phyloP scores from a whole-genome alignment of 176 grass and related monocot genomes.

The Stipa capillata region DNA sequence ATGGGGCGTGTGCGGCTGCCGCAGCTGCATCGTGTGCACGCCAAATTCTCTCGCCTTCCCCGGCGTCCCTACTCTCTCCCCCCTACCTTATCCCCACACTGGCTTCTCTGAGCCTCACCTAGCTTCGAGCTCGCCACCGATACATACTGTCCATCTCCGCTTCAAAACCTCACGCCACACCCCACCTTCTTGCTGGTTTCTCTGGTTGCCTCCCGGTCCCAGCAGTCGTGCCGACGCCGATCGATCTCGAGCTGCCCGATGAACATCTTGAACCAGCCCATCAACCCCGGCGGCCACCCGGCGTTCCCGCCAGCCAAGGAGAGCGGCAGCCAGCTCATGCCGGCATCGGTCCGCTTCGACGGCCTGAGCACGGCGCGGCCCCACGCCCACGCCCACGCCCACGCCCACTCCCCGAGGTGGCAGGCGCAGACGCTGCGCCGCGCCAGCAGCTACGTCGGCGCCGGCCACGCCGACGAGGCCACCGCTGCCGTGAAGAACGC shows the following conservation, averaged over 20 bases:
- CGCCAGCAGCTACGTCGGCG: constrained; percentile 30
- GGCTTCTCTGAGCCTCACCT: too few species aligned
- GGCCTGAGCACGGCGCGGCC: constrained; percentile 13
- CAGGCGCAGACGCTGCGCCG: constrained; percentile 38
- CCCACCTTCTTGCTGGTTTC: neutral
- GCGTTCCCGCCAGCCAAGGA: constrained; percentile 29
- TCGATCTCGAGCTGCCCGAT: constrained; percentile 30
- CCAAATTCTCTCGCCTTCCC: neutral
- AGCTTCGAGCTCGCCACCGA: neutral
- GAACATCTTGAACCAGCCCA: constrained; percentile 73
- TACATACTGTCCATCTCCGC: neutral
- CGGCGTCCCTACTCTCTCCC: too few species aligned
- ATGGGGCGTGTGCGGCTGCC: constrained; percentile 64
- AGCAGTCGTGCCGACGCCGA: neutral
- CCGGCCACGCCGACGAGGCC: constrained; percentile 8
- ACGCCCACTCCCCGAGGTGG: neutral
- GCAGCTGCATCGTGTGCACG: constrained; percentile 32
- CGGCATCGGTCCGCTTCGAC: constrained; percentile 35
- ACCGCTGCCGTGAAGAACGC: neutral
- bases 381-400: neutral
- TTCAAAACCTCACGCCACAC: neutral
- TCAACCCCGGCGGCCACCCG: constrained; percentile 35
- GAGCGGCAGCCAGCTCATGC: neutral
- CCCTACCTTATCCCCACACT: constrained; percentile 25
- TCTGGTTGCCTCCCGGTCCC: too few species aligned